A percentile compares a stretch with the other conserved stretches of the same genome.
Evolutionary conservation across 2,329 filamentous ascomycete species (phyloP).

Genomic region (Alternaria angustiovoidea): DNA sequence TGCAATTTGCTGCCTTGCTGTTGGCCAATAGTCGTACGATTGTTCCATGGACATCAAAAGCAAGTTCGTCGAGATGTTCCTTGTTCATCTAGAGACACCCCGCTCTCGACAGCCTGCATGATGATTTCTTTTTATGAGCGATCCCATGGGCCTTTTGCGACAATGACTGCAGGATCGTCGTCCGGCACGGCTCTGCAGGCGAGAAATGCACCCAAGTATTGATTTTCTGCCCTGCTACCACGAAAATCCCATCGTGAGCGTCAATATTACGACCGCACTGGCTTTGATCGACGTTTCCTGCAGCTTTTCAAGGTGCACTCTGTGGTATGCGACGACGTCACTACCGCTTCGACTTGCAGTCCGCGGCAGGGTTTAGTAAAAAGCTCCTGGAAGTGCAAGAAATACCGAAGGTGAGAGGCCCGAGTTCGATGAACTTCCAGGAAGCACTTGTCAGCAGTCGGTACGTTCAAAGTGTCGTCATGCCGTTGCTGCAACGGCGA

Average conservation of each 20-base stretch:
- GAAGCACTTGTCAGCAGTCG: not conserved
- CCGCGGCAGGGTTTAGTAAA: not conserved
- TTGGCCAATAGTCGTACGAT: not conserved
- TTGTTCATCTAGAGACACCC: not conserved
- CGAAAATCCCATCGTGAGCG: not conserved
- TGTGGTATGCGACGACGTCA: not conserved
- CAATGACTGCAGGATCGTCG: not conserved
- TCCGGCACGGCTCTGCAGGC: not conserved
- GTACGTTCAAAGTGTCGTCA: not conserved
- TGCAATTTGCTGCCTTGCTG: not conserved
- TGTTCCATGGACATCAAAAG: not conserved
- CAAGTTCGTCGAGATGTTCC: not conserved
- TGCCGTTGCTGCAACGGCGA: not conserved
- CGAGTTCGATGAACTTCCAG: not conserved
- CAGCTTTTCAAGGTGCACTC: not conserved
- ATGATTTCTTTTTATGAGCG: not conserved
- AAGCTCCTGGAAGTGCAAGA: not conserved
- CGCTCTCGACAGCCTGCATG: not conserved
- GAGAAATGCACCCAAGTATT: not conserved
- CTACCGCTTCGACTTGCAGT: not conserved
- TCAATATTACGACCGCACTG: not conserved
- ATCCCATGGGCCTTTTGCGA: not conserved
- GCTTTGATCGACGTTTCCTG: not conserved
- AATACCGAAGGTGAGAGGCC: not conserved
- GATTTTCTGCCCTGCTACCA: not conserved